Base-by-base conservation (phyloP, 768 basidiomycete genomes). In the Agrocybe pediades region DNA sequence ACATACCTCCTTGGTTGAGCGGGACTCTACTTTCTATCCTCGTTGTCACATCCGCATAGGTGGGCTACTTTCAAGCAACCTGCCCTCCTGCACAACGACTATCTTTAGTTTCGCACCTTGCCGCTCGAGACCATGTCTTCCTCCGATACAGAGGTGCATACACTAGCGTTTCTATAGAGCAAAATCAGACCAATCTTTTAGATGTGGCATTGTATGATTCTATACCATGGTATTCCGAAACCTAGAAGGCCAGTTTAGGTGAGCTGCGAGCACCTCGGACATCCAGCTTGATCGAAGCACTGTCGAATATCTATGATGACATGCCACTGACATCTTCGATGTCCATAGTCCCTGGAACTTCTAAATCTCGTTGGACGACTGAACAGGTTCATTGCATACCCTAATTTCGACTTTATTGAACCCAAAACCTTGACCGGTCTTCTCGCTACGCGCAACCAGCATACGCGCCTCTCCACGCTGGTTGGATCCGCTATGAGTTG, bases 181-280 rank as follows among this genome's bases (percentile, higher is more conserved):
- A 15, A 36, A 6, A 30, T n/a, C 11, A 4, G 3, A 15, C 33
- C n/a, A n/a, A 5, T 36, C 3, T 11, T 40, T 36, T 4, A 52
- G 51, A 52, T 45, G 2, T 52, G 51, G 51, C 42, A 43, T 2
- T 52, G 51, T 25, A 23, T 44, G 5, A 8, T 52, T 21, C 3
- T 52, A 13, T 52, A 52, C 29, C 26, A 29, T 9, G 51, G 51
- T 8, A 33, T 29, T 2, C 45, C 51, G 6, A 7, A 20, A 15
- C 6, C n/a, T 11, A 13, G 27, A 2, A 29, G 11, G 11, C 6
- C 36, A 9, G 19, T 15, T 45, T 52, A 25, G 27, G 42, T 45
- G 33, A 9, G 42, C 15, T 16, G 11, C 16, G 19, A 7, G 29
- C 13, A 13, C 3, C 13, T 3, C n/a, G n/a, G n/a, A n/a, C n/a